Conservation (phyloP, 805 yeast genomes). For the Starmerella riodocensis region DNA sequence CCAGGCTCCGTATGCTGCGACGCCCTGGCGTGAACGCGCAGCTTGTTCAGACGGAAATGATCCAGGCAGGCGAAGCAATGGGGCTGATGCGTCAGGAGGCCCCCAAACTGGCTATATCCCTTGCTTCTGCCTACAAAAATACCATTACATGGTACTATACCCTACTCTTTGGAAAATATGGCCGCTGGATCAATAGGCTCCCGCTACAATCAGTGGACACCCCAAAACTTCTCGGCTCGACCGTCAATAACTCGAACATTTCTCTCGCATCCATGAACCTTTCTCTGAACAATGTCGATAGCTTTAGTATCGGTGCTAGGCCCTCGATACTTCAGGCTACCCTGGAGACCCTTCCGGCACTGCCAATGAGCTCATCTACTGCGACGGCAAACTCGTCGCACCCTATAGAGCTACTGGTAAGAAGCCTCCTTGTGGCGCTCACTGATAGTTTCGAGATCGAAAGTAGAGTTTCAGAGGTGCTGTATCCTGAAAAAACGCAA, state of each 20-base stretch:
- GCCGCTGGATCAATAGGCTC: slow-evolving; percentile 20
- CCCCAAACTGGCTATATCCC: slow-evolving; percentile 52
- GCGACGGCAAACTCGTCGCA: slow-evolving; percentile 8
- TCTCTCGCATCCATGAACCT: slow-evolving; percentile 2
- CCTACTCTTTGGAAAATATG: slow-evolving; percentile 45
- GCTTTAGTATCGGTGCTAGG: slow-evolving; percentile 20
- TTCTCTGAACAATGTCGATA: slow-evolving; percentile 8
- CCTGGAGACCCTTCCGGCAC: slow-evolving; percentile 5
- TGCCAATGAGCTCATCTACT: slow-evolving; percentile 14
- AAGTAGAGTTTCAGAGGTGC: slow-evolving; percentile 1
- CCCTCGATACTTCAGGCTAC: slow-evolving; percentile 15
- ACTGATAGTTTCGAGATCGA: slow-evolving; percentile 16
- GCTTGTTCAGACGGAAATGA: slow-evolving; percentile 50
- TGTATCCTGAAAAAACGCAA: neutral
- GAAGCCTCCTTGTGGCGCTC: slow-evolving; percentile 15
- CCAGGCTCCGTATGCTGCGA: slow-evolving; percentile 55
- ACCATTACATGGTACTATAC: slow-evolving; percentile 92
- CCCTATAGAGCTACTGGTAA: slow-evolving; percentile 16
- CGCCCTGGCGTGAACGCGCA: slow-evolving; percentile 58
- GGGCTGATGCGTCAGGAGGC: slow-evolving; percentile 44
- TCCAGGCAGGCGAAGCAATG: slow-evolving; percentile 49
- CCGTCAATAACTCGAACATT: neutral
- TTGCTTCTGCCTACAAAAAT: slow-evolving; percentile 65
- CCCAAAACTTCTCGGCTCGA: slow-evolving; percentile 10
- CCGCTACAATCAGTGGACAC: slow-evolving; percentile 8